Base-by-base conservation (phyloP, 495 filamentous ascomycete genomes). In the Daldinia bambusicola region DNA sequence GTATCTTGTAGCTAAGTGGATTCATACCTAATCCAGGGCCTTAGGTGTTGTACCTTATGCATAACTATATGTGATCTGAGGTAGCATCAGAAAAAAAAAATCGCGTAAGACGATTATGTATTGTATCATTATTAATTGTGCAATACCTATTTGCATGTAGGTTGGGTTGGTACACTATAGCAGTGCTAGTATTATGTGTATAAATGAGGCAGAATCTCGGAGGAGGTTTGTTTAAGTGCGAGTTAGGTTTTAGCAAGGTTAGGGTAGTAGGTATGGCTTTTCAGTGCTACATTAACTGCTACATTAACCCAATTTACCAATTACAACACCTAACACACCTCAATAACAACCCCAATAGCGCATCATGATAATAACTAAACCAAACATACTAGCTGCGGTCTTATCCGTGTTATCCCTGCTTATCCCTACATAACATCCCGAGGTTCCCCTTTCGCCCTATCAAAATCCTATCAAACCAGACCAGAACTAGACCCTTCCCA, bases 171-270 rank as follows among this genome's bases (percentile, higher is more conserved):
- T 26, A 26, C 26, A 26, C 34, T 36, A 36, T 36, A 36, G 26
- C 26, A 26, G 26, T 26, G 26, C 26, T 3, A 26, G 3, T 26
- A 26, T 26, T 26, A 40, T 30, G 6, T 55, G 14, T 6, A 16
- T 14, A 38, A 43, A 60, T 61, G 34, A 64, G 64, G 60, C 61
- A 64, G 60, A 63, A 60, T 67, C 16, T 63, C 64, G 69, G 69
- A 60, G 45, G 48, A 41, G 61, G 55, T 51, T 70, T 41, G 40
- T 58, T 66, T 56, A 48, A 55, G 52, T 38, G 51, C 31, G 36
- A 16, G 20, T 40, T 52, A 55, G 32, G 55, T 37, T 37, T 38
- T 34, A n/a, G 55, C 34, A n/a, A 41, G 61, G 55, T 51, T 26
- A 26, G 26, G 26, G 26, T 26, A 26, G 26, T 26, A 26, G 1